Evolutionary conservation across 192 early-diverging fungal species (phyloP).

Genomic region (Coemansia sp.): DNA sequence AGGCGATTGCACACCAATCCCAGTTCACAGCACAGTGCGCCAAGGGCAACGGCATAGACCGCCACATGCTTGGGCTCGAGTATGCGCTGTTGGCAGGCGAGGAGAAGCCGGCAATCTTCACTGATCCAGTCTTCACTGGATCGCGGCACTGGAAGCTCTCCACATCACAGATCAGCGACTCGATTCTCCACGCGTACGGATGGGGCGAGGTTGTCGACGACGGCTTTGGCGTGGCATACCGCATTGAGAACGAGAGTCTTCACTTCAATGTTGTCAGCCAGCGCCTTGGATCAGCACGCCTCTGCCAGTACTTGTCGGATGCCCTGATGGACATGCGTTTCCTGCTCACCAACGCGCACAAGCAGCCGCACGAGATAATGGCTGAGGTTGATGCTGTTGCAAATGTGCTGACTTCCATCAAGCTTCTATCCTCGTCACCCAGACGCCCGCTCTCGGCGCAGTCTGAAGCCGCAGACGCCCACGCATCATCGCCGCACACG

Average conservation of each 20-base stretch:
- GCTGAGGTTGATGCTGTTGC: slow-evolving; percentile 55
- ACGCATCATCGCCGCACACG: not conserved
- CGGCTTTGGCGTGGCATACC: slow-evolving; percentile 60
- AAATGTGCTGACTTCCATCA: slow-evolving; percentile 47
- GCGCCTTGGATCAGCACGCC: slow-evolving; percentile 49
- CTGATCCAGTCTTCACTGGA: slow-evolving; percentile 59
- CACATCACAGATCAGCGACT: slow-evolving; percentile 62
- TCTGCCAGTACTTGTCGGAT: slow-evolving; percentile 63
- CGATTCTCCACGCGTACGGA: slow-evolving; percentile 57
- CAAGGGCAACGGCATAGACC: slow-evolving; percentile 66
- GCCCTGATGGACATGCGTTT: slow-evolving; percentile 72
- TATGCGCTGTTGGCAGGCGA: slow-evolving; percentile 52
- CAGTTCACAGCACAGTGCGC: slow-evolving; percentile 60
- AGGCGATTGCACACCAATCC: slow-evolving; percentile 55
- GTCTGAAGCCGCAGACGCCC: not conserved
- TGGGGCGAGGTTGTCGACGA: slow-evolving; percentile 64
- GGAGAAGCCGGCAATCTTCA: slow-evolving; percentile 41
- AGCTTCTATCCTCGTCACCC: slow-evolving; percentile 46
- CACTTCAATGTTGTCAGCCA: slow-evolving; percentile 57
- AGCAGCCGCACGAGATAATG: slow-evolving; percentile 54
- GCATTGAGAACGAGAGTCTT: slow-evolving; percentile 51
- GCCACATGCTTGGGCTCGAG: slow-evolving; percentile 70
- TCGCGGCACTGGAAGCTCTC: slow-evolving; percentile 67
- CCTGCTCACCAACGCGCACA: slow-evolving; percentile 50
- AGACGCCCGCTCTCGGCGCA: slow-evolving; percentile 17